These are phyloP conservation scores for Flaveria trinervia DNA, from an alignment of 129 eudicot species.

Conservation along the genomic window DNA sequence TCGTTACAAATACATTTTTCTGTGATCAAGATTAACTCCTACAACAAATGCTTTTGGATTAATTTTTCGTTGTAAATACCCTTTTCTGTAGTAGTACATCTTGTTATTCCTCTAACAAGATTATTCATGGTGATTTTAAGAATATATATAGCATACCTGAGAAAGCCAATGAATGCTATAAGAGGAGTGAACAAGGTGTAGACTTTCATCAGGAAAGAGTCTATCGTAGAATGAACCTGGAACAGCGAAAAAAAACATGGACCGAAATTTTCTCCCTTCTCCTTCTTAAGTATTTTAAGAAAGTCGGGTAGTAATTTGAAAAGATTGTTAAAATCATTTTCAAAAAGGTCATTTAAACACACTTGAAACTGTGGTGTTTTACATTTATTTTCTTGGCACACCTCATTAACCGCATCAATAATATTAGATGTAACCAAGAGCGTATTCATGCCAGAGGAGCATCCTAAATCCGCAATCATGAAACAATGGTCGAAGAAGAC, in stretches of 20 bases:
- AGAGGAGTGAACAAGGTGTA: constrained; percentile 9
- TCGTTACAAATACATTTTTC: too few species aligned
- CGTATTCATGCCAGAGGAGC: background rate
- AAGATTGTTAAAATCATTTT: background rate
- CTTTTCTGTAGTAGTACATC: too few species aligned
- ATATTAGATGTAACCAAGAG: background rate
- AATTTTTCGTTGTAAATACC: too few species aligned
- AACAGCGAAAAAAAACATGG: background rate
- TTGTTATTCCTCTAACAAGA: too few species aligned
- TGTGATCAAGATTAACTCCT: too few species aligned
- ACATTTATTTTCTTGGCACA: background rate
- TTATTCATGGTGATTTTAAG: too few species aligned
- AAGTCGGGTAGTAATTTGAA: background rate
- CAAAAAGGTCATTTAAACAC: background rate
- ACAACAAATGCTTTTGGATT: too few species aligned
- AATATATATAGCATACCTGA: background rate
- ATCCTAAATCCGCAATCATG: background rate
- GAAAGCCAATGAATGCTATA: constrained; percentile 6
- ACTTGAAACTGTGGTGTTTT: background rate
- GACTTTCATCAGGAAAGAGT: background rate
- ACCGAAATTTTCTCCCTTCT: background rate
- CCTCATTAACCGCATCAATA: background rate
- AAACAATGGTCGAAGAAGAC: background rate
- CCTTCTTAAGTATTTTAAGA: background rate
- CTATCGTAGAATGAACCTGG: background rate